phyloP scores from a whole-genome alignment of 1,284 basidiomycete species.

The Xerocomus nothofagi region DNA sequence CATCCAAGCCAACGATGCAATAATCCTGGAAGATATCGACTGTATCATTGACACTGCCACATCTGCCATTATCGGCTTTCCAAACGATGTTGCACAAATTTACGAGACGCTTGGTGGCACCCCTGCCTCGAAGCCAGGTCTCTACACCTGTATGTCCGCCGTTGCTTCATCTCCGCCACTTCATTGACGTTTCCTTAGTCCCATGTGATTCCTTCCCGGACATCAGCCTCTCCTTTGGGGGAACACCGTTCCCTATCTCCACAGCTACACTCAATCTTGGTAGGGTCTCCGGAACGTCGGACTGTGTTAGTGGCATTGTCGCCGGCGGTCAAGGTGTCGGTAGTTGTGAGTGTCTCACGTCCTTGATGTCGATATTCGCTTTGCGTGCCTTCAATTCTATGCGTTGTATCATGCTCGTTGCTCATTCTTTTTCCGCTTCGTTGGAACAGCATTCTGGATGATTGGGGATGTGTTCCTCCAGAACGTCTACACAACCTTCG shows the following conservation, averaged over 20 bases:
- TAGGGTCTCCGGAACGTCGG: conserved; percentile 22
- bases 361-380: not conserved
- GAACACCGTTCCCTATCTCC: conserved; percentile 40
- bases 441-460: conserved; percentile 19
- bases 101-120: conserved; percentile 31
- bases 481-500: no score
- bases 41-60: conserved; percentile 45
- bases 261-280: conserved; percentile 40
- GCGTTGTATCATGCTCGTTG: no score
- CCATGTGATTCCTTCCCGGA: conserved; percentile 41
- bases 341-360: conserved; percentile 5
- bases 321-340: not conserved
- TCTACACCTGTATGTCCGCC: conserved; percentile 15
- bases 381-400: no score
- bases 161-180: conserved; percentile 15
- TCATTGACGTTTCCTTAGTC: conserved; percentile 34
- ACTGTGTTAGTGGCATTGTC: conserved; percentile 36
- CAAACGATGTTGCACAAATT: conserved; percentile 41
- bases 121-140: conserved; percentile 3
- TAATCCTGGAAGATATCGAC: conserved; percentile 10
- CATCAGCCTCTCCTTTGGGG: conserved; percentile 45
- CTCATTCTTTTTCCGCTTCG: not conserved
- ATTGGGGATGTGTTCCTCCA: no score
- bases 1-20: conserved; percentile 11
- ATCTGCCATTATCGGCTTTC: conserved; percentile 50